phyloP scores from a whole-genome alignment of 768 basidiomycete genomes.

The Suillus cothurnatus region DNA sequence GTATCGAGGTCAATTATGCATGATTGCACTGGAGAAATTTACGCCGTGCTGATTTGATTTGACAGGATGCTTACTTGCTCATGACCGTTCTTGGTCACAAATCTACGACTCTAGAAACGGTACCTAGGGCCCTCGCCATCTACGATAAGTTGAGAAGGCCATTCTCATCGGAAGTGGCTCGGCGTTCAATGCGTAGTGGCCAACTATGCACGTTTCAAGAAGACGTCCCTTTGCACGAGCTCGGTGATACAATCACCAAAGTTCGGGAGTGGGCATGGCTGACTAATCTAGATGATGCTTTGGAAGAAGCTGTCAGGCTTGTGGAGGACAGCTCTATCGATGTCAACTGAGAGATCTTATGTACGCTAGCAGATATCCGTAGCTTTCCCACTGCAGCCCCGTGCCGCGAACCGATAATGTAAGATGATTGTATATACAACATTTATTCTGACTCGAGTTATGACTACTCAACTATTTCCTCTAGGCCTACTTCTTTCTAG shows the following conservation, averaged over 20 bases:
- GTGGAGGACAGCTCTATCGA: conserved; percentile 10
- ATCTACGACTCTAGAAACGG: conserved; percentile 31
- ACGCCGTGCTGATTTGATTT: neutral
- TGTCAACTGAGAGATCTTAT: neutral
- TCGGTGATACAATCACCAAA: conserved; percentile 45
- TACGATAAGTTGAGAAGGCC: conserved; percentile 57
- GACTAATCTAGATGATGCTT: conserved; percentile 20
- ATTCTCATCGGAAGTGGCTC: conserved; percentile 38
- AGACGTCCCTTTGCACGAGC: conserved; percentile 36
- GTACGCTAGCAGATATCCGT: neutral
- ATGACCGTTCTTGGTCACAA: conserved; percentile 46
- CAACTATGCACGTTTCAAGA: conserved; percentile 19
- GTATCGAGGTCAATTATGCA: conserved; percentile 40
- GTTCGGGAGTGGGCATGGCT: conserved; percentile 60
- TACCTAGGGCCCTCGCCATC: conserved; percentile 44
- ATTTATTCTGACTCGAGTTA: neutral
- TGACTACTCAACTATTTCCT: neutral
- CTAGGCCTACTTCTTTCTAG: conserved; percentile 40
- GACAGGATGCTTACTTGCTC: conserved; percentile 40
- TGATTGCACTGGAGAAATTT: neutral
- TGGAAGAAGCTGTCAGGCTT: conserved; percentile 21
- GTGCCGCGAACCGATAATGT: neutral
- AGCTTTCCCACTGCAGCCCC: neutral
- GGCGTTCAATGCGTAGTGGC: conserved; percentile 23
- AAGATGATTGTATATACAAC: neutral